Percentiles rank a stretch among this genome's conserved stretches.
Evolutionary conservation across 192 early-diverging fungal species (phyloP).

Genomic region (Piromyces sp.): DNA sequence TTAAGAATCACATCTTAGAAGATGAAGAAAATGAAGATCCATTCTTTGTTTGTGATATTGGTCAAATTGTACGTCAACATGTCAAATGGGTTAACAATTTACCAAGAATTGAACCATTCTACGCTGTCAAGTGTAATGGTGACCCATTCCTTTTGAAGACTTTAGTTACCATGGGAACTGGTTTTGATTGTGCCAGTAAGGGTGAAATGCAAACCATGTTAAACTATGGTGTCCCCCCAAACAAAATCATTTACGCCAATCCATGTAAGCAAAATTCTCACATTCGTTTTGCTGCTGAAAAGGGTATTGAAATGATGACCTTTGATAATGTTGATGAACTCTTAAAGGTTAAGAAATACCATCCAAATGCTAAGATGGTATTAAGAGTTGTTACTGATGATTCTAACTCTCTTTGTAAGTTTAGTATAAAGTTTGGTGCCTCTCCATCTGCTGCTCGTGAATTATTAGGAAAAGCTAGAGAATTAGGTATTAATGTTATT

Average conservation of each 20-base stretch:
- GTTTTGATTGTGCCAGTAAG: constrained; percentile 93
- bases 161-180: constrained; percentile 60
- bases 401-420: constrained; percentile 72
- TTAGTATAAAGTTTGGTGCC: constrained; percentile 96
- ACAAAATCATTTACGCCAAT: constrained; percentile 88
- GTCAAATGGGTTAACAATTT: constrained; percentile 61
- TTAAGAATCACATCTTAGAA: neutral
- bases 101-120: constrained; percentile 90
- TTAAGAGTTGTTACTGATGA: constrained; percentile 90
- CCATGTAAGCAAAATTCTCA: constrained; percentile 98
- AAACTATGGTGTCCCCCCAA: constrained; percentile 47
- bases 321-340: constrained; percentile 99
- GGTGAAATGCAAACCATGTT: constrained; percentile 74
- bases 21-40: constrained; percentile 39
- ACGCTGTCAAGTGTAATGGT: constrained; percentile 95
- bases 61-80: constrained; percentile 76
- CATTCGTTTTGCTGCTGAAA: constrained; percentile 61
- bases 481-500: constrained; percentile 69
- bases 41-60: constrained; percentile 90
- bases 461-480: constrained; percentile 57
- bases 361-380: constrained; percentile 73
- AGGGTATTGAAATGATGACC: constrained; percentile 81
- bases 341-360: constrained; percentile 66
- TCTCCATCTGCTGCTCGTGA: constrained; percentile 40
- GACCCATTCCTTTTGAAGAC: constrained; percentile 69